These are phyloP conservation scores for Aspergillus oerlinghausenensis DNA, from an alignment of 2,329 filamentous ascomycete species.

Conservation along the genomic window DNA sequence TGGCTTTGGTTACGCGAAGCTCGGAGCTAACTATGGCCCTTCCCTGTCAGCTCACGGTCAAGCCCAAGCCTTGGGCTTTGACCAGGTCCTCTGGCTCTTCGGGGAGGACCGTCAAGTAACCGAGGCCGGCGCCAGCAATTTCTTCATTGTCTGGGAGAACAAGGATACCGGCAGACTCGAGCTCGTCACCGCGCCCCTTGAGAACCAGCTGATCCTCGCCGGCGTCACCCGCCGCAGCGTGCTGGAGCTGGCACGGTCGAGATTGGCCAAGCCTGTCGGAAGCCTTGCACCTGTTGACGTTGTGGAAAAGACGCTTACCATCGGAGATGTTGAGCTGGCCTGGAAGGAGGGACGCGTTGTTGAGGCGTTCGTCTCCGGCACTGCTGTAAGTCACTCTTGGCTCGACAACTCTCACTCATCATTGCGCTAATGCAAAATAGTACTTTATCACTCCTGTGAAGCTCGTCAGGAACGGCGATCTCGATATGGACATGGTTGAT, in stretches of 20 bases:
- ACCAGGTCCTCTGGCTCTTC: slow-evolving; percentile 94
- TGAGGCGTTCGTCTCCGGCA: slow-evolving; percentile 83
- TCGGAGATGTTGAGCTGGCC: slow-evolving; percentile 70
- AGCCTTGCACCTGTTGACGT: slow-evolving; percentile 68
- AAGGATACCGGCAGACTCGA: slow-evolving; percentile 57
- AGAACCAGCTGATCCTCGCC: slow-evolving; percentile 78
- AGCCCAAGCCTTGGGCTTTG: slow-evolving; percentile 67
- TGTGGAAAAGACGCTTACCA: slow-evolving; percentile 78
- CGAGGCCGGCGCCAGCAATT: slow-evolving; percentile 88
- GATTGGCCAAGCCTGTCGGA: slow-evolving; percentile 47
- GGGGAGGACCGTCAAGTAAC: slow-evolving; percentile 73
- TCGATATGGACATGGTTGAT: slow-evolving; percentile 53
- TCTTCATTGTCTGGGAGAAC: slow-evolving; percentile 73
- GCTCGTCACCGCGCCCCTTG: slow-evolving; percentile 78
- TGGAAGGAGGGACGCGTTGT: slow-evolving; percentile 69
- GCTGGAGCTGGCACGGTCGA: slow-evolving; percentile 64
- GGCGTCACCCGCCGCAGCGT: slow-evolving; percentile 82
- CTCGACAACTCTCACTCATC: background rate
- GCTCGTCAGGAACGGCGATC: slow-evolving; percentile 62
- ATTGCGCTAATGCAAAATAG: slow-evolving; percentile 34
- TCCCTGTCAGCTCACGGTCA: slow-evolving; percentile 72
- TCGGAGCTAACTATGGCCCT: slow-evolving; percentile 91
- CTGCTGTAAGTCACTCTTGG: slow-evolving; percentile 58
- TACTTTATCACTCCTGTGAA: slow-evolving; percentile 68
- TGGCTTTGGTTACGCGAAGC: slow-evolving; percentile 86